A percentile compares a stretch with the other conserved stretches of the same genome.
Conservation (phyloP, 805 yeast species). For the Barnettozyma siamensis region DNA sequence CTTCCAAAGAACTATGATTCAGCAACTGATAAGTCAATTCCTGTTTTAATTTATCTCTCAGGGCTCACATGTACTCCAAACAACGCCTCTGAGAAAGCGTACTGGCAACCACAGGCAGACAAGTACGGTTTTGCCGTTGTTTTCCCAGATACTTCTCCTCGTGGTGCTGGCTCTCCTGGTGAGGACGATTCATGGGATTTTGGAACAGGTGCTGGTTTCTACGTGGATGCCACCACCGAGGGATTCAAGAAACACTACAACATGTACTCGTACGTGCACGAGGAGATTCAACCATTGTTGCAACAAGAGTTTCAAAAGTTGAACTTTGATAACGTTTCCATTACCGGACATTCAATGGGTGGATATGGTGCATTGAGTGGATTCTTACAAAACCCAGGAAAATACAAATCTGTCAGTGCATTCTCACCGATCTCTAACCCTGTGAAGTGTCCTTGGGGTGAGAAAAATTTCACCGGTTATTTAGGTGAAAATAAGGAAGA, state of each 20-base stretch:
- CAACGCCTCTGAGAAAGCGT: slow-evolving; percentile 92
- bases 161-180: slow-evolving; percentile 75
- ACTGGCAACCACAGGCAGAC: slow-evolving; percentile 73
- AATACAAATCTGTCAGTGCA: slow-evolving; percentile 76
- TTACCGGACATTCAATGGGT: slow-evolving; percentile 99
- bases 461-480: slow-evolving; percentile 74
- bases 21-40: slow-evolving; percentile 37
- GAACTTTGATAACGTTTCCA: slow-evolving; percentile 60
- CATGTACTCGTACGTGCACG: slow-evolving; percentile 79
- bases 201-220: slow-evolving; percentile 95
- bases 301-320: slow-evolving; percentile 33
- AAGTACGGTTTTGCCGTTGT: slow-evolving; percentile 82
- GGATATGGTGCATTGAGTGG: slow-evolving; percentile 86
- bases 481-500: slow-evolving; percentile 45
- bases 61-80: slow-evolving; percentile 93
- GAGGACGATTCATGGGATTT: slow-evolving; percentile 83
- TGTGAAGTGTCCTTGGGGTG: slow-evolving; percentile 75
- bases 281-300: slow-evolving; percentile 55
- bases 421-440: slow-evolving; percentile 92
- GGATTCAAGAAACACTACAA: slow-evolving; percentile 71
- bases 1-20: slow-evolving; percentile 52
- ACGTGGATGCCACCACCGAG: slow-evolving; percentile 72
- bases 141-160: slow-evolving; percentile 95
- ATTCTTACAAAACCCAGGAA: slow-evolving; percentile 62
- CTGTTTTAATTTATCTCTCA: slow-evolving; percentile 73